A percentile compares a stretch with the other conserved stretches of the same genome.
phyloP scores from a whole-genome alignment of 805 yeast species.

The Cyberlindnera bimundalis region DNA sequence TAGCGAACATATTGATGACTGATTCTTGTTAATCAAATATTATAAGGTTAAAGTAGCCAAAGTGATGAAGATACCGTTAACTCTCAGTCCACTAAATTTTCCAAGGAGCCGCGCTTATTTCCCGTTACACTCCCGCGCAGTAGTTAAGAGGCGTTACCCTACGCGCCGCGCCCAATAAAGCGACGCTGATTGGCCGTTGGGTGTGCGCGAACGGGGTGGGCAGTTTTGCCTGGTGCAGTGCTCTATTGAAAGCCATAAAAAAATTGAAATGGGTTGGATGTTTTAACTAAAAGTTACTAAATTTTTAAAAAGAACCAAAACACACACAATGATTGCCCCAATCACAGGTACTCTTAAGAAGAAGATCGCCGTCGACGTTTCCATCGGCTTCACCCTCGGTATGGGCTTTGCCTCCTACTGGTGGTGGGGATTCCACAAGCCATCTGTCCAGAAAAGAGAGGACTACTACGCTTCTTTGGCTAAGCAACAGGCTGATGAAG shows the following conservation, averaged over 20 bases:
- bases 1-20: conserved; percentile 16
- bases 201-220: no score
- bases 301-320: neutral
- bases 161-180: neutral
- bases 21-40: no score
- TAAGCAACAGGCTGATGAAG: conserved; percentile 21
- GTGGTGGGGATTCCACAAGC: conserved; percentile 86
- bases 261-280: no score
- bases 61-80: no score
- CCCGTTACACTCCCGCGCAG: neutral
- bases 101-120: conserved; percentile 1
- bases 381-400: conserved; percentile 65
- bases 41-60: no score
- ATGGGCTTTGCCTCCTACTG: conserved; percentile 64
- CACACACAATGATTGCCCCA: conserved; percentile 63
- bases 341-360: conserved; percentile 80
- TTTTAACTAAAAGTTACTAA: neutral
- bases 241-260: no score
- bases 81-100: conserved; percentile 1
- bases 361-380: conserved; percentile 75
- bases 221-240: no score
- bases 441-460: conserved; percentile 71
- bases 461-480: conserved; percentile 55
- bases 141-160: conserved; percentile 12
- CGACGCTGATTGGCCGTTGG: conserved; percentile 21